Evolutionary conservation across 73 alveolate species (phyloP).

Genomic region (Halteria grandinella): DNA sequence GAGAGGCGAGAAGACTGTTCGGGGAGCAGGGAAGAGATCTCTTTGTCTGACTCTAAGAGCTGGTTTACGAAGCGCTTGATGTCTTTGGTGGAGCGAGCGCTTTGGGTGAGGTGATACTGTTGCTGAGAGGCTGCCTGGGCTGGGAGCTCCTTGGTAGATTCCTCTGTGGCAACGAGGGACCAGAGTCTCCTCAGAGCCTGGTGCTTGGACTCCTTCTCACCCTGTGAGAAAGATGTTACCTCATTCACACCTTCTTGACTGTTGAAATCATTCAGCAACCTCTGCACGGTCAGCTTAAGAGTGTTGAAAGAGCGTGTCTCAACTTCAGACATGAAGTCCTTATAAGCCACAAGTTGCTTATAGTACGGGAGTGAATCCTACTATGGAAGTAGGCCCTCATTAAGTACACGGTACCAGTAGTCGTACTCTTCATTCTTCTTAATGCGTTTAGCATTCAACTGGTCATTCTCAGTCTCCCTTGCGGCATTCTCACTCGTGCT

Average conservation of each 20-base stretch:
- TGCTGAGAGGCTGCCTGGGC: background rate
- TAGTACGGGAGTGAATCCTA: background rate
- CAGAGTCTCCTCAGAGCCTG: background rate
- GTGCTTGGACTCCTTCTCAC: slow-evolving; percentile 30
- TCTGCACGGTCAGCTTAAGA: background rate
- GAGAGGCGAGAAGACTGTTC: no score
- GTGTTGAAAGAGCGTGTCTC: slow-evolving; percentile 13
- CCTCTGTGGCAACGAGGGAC: background rate
- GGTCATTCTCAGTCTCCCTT: no score
- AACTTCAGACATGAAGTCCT: slow-evolving; percentile 20
- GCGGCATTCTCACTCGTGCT: no score
- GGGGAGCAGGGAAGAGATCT: no score
- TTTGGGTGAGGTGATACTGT: background rate
- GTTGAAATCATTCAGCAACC: slow-evolving; percentile 13
- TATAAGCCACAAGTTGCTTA: background rate
- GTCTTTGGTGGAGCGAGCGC: slow-evolving; percentile 8
- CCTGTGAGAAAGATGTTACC: background rate
- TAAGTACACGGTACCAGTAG: slow-evolving; percentile 27
- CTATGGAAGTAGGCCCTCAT: slow-evolving; percentile 13
- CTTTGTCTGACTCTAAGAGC: no score
- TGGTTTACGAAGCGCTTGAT: background rate
- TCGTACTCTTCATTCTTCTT: background rate
- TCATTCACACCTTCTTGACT: slow-evolving; percentile 7
- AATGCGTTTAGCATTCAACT: no score
- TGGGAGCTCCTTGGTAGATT: background rate